Base-by-base conservation (phyloP, 371 early-diverging fungal species). In the Capillidium heterosporum region DNA sequence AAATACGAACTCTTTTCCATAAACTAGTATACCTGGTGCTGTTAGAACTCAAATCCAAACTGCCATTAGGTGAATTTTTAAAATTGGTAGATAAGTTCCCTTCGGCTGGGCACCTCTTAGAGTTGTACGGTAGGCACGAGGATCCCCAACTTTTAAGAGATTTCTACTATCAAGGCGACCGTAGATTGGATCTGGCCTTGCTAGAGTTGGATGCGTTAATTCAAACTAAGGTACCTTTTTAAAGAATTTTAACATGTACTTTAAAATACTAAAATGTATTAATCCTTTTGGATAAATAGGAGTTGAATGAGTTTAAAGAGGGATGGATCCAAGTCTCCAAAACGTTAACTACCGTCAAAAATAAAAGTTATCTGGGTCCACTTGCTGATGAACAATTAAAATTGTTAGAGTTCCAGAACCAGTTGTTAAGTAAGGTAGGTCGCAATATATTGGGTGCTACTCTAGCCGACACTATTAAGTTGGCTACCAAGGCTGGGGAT, bases 121-220 rank as follows among this genome's bases (percentile, higher is more conserved):
- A 91, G 60, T 74, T 78, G 2, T 94, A 89, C 65, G 76, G 82
- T 65, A 78, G 75, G 35, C 74, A 84, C 32, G 82, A 82, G 63
- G 84, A 86, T 49, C 67, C 73, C 24, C 78, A 83, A 17, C 65
- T 94, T 0, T 71, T 97, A 49, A 81, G 83, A 53, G 85, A 92
- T 61, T 95, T 91, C 59, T 95, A 93, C 63, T 93, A 85, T 64
- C 95, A 95, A 67, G 92, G 92, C 60, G 98, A 97, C 63, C 74
- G 88, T 15, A 61, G 72, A 28, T 67, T 75, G 0, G 86, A 89
- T 23, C 76, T 73, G 17, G 94, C 90, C 13, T 80, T 81, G 47
- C 63, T 85, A 29, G 62, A 68, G 1, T 56, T 80, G 27, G 57
- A 71, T 7, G 77, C 81, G 65, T 80, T 76, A 7, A 83, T 77